Evolutionary conservation across 176 grass and related monocot genomes (phyloP), one percentile per base, ranked within the genome.

Genomic region (Triticum aestivum): DNA sequence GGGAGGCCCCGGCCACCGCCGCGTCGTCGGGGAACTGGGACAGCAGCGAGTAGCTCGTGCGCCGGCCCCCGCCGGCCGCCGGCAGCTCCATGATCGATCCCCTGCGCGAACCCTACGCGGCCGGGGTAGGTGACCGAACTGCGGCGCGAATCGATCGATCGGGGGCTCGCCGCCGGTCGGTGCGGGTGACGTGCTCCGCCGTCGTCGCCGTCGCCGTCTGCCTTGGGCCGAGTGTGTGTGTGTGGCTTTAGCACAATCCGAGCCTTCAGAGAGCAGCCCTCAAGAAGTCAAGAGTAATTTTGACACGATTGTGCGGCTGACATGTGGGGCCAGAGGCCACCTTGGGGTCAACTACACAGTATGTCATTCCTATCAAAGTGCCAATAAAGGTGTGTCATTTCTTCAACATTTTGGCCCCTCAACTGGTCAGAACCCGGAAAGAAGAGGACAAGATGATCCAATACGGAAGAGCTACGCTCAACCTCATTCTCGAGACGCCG

Each of bases 41-140:
- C 71, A 88, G 90, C 39, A 84, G 92, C 61, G 89, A 87, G 82
- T 88, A 95, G 82, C 64, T 83, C 24, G 92, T 85, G 64, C 86
- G 79, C 78, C 86, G 89, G 21, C 70, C 82, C 63, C 69, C 83
- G 61, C 37, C 72, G 38, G 63, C 45, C 6, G 45, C 79, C 49
- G 86, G 77, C 39, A 85, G 89, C 38, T 91, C 89, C 86, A 91
- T 91, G 69, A 65, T 58, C 52, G 69, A 65, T 59, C 54, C 18
- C 54, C 52, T 59, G 18, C 26, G 32, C 72, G 51, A 35, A 21
- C 71, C 83, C 78, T 67, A 47, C 73, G 73, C 44, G 0, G 32
- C 0, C 7, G 13, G 15, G 82, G 24, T 4, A 13, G 79, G 42
- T 69, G 33, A 37, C 8, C 54, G 54, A 21, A 21, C 18, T 3